Conservation (phyloP, 257 asterid species). For the Ilex aquifolium region DNA sequence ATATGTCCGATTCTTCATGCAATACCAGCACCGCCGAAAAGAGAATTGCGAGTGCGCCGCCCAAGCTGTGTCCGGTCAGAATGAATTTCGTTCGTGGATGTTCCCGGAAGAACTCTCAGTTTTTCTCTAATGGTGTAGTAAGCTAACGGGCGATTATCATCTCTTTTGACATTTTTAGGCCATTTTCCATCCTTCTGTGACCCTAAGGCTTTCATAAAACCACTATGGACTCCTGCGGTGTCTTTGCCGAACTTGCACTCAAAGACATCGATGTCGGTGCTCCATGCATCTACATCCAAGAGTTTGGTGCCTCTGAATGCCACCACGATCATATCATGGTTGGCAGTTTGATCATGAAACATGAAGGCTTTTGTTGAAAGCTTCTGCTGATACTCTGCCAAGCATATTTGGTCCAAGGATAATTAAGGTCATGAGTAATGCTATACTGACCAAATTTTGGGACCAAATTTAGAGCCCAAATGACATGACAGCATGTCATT, state of each 20-base stretch:
- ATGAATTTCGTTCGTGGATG: conserved; percentile 23
- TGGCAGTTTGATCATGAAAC: conserved; percentile 26
- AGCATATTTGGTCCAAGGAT: too few species aligned
- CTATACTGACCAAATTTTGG: too few species aligned
- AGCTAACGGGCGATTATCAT: conserved; percentile 18
- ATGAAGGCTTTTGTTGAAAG: conserved; percentile 40
- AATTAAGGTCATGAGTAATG: too few species aligned
- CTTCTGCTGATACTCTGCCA: conserved; percentile 35
- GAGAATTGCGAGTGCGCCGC: conserved; percentile 57
- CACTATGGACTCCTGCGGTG: conserved; percentile 44
- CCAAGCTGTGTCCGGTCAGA: conserved; percentile 70
- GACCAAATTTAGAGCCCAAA: too few species aligned
- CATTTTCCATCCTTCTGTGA: conserved; percentile 33
- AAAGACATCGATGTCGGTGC: conserved; percentile 37
- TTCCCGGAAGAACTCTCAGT: conserved; percentile 12
- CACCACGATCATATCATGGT: conserved; percentile 7
- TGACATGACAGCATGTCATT: too few species aligned
- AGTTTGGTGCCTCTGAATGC: conserved; percentile 42
- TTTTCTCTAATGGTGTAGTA: conserved; percentile 33
- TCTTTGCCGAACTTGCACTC: conserved; percentile 34
- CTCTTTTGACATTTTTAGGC: conserved; percentile 23
- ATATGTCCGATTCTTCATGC: conserved; percentile 24
- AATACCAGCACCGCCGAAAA: conserved; percentile 46
- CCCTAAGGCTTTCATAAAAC: conserved; percentile 51
- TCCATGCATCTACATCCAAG: conserved; percentile 42